Percentiles rank a stretch among this genome's conserved stretches.
phyloP scores from a whole-genome alignment of 2,329 filamentous ascomycete species.

The Pseudogymnoascus sp. region DNA sequence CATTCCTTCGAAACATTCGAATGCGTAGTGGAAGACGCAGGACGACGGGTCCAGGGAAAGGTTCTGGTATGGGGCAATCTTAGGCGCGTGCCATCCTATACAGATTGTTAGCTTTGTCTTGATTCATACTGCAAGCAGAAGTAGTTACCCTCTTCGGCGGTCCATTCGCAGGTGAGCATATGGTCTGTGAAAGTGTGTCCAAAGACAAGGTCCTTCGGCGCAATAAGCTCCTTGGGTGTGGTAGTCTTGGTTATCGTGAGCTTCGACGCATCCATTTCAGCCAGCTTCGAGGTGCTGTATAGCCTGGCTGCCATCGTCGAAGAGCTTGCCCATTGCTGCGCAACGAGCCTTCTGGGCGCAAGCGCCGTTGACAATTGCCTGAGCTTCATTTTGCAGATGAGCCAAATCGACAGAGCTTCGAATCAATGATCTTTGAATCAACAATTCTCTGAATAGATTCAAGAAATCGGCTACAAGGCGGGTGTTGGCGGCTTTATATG shows the following conservation, averaged over 20 bases:
- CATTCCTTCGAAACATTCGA: slow-evolving; percentile 98
- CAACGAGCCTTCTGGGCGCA: background rate
- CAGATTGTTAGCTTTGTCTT: background rate
- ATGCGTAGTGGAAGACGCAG: slow-evolving; percentile 97
- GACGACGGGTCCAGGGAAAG: slow-evolving; percentile 92
- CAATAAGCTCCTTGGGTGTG: slow-evolving; percentile 63
- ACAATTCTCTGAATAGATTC: background rate
- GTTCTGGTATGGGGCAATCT: slow-evolving; percentile 91
- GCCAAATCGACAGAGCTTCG: background rate
- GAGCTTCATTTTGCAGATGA: slow-evolving; percentile 5
- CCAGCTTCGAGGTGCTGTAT: slow-evolving; percentile 36
- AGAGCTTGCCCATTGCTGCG: background rate
- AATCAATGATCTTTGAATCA: background rate
- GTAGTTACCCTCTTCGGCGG: slow-evolving; percentile 50
- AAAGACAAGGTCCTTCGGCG: slow-evolving; percentile 79
- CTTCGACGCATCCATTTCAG: slow-evolving; percentile 67
- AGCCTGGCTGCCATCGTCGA: slow-evolving; percentile 2
- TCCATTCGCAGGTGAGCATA: slow-evolving; percentile 96
- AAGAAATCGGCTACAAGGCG: background rate
- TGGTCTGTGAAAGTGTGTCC: slow-evolving; percentile 95
- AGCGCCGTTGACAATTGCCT: background rate
- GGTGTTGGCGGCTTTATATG: background rate
- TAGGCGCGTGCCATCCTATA: slow-evolving; percentile 66
- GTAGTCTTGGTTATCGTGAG: slow-evolving; percentile 67
- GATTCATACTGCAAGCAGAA: background rate